Evolutionary conservation across 352 stramenopile species (phyloP).

Genomic region (Pythium diclinum): DNA sequence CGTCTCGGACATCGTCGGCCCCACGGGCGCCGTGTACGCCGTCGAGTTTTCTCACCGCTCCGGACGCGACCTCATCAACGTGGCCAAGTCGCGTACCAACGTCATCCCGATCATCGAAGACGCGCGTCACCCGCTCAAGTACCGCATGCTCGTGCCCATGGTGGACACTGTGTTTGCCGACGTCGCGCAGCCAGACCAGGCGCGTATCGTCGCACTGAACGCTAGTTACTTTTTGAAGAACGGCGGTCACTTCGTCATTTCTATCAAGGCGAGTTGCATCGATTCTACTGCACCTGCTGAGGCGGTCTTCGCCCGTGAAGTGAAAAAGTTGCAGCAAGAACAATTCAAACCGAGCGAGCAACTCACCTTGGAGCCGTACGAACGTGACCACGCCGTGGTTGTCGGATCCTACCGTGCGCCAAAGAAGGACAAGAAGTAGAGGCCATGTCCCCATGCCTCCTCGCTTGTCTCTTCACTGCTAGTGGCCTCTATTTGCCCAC

Average conservation of each 20-base stretch:
- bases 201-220: conserved; percentile 99
- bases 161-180: conserved; percentile 99
- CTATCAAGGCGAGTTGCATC: conserved; percentile 99
- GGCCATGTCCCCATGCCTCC: conserved; percentile 32
- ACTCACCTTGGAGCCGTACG: conserved; percentile 99
- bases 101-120: conserved; percentile 99
- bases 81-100: conserved; percentile 98
- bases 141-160: conserved; percentile 98
- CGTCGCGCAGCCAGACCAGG: conserved; percentile 98
- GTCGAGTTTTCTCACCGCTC: conserved; percentile 99
- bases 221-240: conserved; percentile 98
- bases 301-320: conserved; percentile 96
- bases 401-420: conserved; percentile 91
- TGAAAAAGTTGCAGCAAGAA: conserved; percentile 98
- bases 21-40: conserved; percentile 95
- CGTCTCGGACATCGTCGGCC: conserved; percentile 98
- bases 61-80: conserved; percentile 98
- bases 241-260: conserved; percentile 98
- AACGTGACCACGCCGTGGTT: conserved; percentile 98
- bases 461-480: conserved; percentile 20
- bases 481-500: background rate
- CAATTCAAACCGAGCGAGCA: conserved; percentile 99
- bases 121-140: conserved; percentile 96
- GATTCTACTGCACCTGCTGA: conserved; percentile 98
- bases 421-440: conserved; percentile 40